Conservation (phyloP, 2,329 filamentous ascomycete genomes). For the Cytospora schulzeri region DNA sequence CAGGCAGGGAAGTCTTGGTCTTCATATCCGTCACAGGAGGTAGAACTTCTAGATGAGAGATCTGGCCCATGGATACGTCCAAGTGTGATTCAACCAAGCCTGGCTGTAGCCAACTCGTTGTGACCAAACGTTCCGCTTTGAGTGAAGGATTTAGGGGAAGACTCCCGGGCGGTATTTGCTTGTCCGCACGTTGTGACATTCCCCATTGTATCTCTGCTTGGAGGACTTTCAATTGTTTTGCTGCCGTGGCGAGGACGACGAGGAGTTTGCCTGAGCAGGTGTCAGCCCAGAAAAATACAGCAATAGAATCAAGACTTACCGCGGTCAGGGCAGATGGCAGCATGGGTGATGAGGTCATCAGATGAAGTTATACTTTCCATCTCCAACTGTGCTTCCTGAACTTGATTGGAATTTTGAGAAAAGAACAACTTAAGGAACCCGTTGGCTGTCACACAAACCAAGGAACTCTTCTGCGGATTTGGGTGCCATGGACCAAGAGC, state of each 20-base stretch:
- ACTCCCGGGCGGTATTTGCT: constrained; percentile 50
- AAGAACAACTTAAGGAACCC: constrained; percentile 77
- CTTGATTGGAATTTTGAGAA: constrained; percentile 71
- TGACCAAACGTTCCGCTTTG: constrained; percentile 57
- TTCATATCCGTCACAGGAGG: constrained; percentile 64
- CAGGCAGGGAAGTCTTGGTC: constrained; percentile 56
- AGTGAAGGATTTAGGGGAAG: constrained; percentile 55
- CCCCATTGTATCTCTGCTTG: constrained; percentile 77
- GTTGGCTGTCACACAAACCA: constrained; percentile 75
- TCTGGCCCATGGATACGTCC: constrained; percentile 57
- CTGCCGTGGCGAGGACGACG: constrained; percentile 68
- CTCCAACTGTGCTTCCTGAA: constrained; percentile 73
- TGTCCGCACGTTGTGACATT: constrained; percentile 57
- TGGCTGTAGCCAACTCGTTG: constrained; percentile 58
- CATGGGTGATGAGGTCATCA: constrained; percentile 79
- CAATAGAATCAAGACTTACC: constrained; percentile 48
- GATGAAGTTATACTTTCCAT: constrained; percentile 72
- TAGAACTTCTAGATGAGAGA: constrained; percentile 77
- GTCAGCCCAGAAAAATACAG: constrained; percentile 33
- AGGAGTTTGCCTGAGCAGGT: constrained; percentile 53
- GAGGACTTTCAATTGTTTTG: constrained; percentile 73
- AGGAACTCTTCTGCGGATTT: constrained; percentile 67
- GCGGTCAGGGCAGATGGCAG: constrained; percentile 73
- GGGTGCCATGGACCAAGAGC: constrained; percentile 75
- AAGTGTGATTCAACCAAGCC: constrained; percentile 46